Conservation (phyloP, 345 rosid genomes). For the Citrus cavaleriei region DNA sequence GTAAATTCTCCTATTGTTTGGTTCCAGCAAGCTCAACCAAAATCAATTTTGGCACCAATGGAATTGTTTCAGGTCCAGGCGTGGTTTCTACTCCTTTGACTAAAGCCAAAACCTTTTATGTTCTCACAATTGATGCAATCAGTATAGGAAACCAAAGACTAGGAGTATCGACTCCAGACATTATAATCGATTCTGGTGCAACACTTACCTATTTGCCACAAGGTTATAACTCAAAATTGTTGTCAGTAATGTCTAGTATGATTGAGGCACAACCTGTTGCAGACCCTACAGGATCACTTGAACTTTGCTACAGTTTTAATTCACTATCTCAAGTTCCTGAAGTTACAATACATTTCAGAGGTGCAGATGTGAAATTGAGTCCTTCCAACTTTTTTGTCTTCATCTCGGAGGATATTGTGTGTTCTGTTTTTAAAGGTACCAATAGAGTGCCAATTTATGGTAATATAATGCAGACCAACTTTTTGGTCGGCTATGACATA, state of each 20-base stretch:
- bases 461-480: slow-evolving; percentile 44
- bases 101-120: slow-evolving; percentile 42
- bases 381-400: slow-evolving; percentile 31
- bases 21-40: slow-evolving; percentile 39
- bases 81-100: slow-evolving; percentile 43
- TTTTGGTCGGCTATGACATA: slow-evolving; percentile 49
- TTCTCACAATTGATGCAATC: slow-evolving; percentile 37
- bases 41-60: slow-evolving; percentile 48
- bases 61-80: slow-evolving; percentile 37
- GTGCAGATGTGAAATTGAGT: slow-evolving; percentile 37
- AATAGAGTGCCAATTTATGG: slow-evolving; percentile 25
- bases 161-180: slow-evolving; percentile 14
- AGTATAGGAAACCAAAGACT: slow-evolving; percentile 35
- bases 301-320: slow-evolving; percentile 33
- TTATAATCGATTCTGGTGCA: slow-evolving; percentile 60
- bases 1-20: slow-evolving; percentile 65
- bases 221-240: slow-evolving; percentile 20
- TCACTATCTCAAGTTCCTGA: slow-evolving; percentile 24
- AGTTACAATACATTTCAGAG: slow-evolving; percentile 33
- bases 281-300: slow-evolving; percentile 20
- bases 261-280: slow-evolving; percentile 15
- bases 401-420: slow-evolving; percentile 19
- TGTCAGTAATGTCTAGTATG: slow-evolving; percentile 5
- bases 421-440: slow-evolving; percentile 27
- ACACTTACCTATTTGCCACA: slow-evolving; percentile 39